phyloP scores from a whole-genome alignment of 768 basidiomycete species.

The Boletus pseudopeckii region DNA sequence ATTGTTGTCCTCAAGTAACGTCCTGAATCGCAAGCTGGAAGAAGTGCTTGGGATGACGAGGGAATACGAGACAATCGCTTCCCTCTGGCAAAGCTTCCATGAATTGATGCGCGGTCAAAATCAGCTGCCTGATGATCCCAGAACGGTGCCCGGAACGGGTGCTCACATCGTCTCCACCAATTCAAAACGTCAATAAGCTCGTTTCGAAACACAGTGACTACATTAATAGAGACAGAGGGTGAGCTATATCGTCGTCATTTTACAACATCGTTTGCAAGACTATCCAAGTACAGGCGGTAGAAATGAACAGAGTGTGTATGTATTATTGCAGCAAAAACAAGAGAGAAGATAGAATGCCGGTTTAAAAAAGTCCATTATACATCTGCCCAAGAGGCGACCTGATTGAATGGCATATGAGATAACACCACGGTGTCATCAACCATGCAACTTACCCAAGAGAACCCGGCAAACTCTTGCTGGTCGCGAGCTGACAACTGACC shows the following conservation, averaged over 20 bases:
- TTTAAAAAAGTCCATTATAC: conserved; percentile 32
- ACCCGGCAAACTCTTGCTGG: conserved; percentile 94
- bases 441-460: conserved; percentile 73
- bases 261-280: conserved; percentile 26
- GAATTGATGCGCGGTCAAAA: conserved; percentile 62
- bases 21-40: conserved; percentile 86
- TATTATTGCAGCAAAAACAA: conserved; percentile 35
- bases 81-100: conserved; percentile 80
- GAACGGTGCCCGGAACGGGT: conserved; percentile 63
- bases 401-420: neutral
- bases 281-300: conserved; percentile 40
- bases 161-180: conserved; percentile 51
- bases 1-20: conserved; percentile 78
- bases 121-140: conserved; percentile 30
- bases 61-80: conserved; percentile 86
- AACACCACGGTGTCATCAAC: neutral
- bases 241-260: conserved; percentile 18
- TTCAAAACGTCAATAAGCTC: conserved; percentile 22
- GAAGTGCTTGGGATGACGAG: conserved; percentile 90
- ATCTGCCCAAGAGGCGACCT: conserved; percentile 58
- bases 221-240: conserved; percentile 6
- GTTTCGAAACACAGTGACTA: neutral
- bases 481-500: conserved; percentile 86
- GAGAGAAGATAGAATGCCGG: conserved; percentile 26
- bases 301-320: conserved; percentile 24